Evolutionary conservation across 345 rosid genomes (phyloP), one percentile per base, ranked within the genome.

Genomic region (Moricandia arvensis): DNA sequence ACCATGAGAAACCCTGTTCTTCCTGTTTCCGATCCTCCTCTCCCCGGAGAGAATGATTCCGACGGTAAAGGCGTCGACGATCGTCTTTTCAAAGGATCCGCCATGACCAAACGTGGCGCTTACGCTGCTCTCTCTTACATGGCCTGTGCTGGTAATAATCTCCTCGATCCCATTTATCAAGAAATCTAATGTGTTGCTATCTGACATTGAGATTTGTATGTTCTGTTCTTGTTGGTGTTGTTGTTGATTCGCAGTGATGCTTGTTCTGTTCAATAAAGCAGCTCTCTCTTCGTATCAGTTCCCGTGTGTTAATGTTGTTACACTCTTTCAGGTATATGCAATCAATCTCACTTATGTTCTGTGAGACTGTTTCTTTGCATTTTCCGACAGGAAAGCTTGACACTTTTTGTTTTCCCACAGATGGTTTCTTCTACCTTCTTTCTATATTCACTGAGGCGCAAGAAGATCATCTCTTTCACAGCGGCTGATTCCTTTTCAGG

Each of bases 241-340:
- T 2, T 54, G 65, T 78, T 24, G 26, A 73, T 70, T 71, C 75
- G 80, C 93, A 96, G 99, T 93, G 78, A 90, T 96, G 75, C 85
- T 96, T 69, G 83, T 96, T 45, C 74, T 95, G 80, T 93, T 96
- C 88, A 96, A 96, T 74, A 96, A 93, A 88, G 99, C 99, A 29
- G 99, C 98, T 70, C 96, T 96, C 63, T 96, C 99, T 68, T 88
- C 99, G 31, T 96, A 87, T 69, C 83, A 68, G 16, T 96, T 96
- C 81, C 98, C 98, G 0, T 88, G 86, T 68, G 99, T 90, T 10
- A 93, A 93, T 83, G 90, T 89, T 37, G 86, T 96, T 78, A 96
- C 99, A 35, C 84, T 96, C 59, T 85, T 86, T 62, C 99, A 96
- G 98, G 99, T 93, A 61, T 73, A 30, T 54, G 26, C 31, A n/a